Evolutionary conservation across 768 basidiomycete genomes (phyloP), one percentile per base, ranked within the genome.

Genomic region (Boletus fagicola): DNA sequence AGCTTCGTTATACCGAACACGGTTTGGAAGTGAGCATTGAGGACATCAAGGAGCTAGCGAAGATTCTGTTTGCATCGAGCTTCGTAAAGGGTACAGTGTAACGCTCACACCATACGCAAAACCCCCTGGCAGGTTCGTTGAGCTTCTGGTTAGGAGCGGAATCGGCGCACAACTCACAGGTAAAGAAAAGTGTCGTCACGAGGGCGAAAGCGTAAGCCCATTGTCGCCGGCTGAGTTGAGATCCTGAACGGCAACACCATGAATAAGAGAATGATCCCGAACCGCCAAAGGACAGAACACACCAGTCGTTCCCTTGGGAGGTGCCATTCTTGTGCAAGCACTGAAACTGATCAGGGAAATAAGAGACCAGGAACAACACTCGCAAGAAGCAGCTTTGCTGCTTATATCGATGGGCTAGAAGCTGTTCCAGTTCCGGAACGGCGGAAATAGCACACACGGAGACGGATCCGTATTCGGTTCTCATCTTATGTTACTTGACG

Each of bases 181-280:
- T 85, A 72, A 90, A 89, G 78, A 90, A 90, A 33, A 90, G 76
- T 12, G 86, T 82, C 20, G 87, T 90, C 57, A 91, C 84, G 53
- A 90, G 80, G 39, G 76, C 75, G 68, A 87, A 90, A 9, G 88
- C 78, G 66, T 79, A 85, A 28, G 71, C 72, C 80, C 79, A 85
- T 63, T 76, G 74, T 46, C 67, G 74, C 59, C 70, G 73, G n/a
- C 69, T 71, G 56, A 83, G 71, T 59, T 82, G 75, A 50, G 78
- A 67, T 47, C 70, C 72, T 70, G 31, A 26, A 51, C 22, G 15
- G 15, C 6, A 39, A 38, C 44, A 31, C 20, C 15, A 50, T 40
- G 18, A 9, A 12, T 49, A 22, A 48, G 33, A 51, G 38, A 39
- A 38, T 4, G 20, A 24, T 5, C 31, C 40, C 1, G n/a, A 31